Conservation (phyloP, 495 filamentous ascomycete species). For the Oleoguttula mirabilis region DNA sequence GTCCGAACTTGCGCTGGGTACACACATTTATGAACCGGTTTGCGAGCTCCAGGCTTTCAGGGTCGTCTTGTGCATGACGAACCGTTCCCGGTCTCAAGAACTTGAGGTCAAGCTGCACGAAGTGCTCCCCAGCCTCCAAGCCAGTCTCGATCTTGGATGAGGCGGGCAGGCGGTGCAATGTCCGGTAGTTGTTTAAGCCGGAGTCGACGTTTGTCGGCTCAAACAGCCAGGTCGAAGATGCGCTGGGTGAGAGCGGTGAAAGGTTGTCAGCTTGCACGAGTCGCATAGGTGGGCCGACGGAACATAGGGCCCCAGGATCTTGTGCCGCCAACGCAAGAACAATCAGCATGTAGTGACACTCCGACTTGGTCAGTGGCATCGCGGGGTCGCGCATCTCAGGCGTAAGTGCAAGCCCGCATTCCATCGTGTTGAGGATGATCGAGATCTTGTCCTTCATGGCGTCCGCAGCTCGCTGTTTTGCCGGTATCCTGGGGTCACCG, state of each 20-base stretch:
- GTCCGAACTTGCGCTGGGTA: slow-evolving; percentile 15
- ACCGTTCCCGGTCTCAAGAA: slow-evolving; percentile 15
- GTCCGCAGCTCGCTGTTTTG: slow-evolving; percentile 19
- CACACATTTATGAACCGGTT: slow-evolving; percentile 17
- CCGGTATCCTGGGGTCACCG: slow-evolving; percentile 23
- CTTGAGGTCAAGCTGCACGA: slow-evolving; percentile 22
- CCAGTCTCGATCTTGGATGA: slow-evolving; percentile 11
- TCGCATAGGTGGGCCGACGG: slow-evolving; percentile 21
- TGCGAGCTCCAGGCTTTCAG: slow-evolving; percentile 16
- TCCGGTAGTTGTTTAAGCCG: slow-evolving; percentile 20
- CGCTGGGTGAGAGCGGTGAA: slow-evolving; percentile 16
- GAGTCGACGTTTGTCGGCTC: slow-evolving; percentile 24
- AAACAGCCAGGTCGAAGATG: slow-evolving; percentile 21
- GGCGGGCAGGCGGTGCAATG: slow-evolving; percentile 9
- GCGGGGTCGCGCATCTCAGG: slow-evolving; percentile 8
- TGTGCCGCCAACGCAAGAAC: slow-evolving; percentile 22
- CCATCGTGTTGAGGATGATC: slow-evolving; percentile 24
- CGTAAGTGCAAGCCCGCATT: slow-evolving; percentile 21
- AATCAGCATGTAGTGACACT: slow-evolving; percentile 25
- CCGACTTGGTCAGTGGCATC: slow-evolving; percentile 7
- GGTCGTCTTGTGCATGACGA: slow-evolving; percentile 6
- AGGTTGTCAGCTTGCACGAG: slow-evolving; percentile 1
- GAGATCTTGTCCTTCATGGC: slow-evolving; percentile 25
- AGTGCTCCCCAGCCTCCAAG: slow-evolving; percentile 19
- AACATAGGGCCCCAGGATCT: slow-evolving; percentile 24